Base-by-base conservation (phyloP, 257 asterid species). In the Solanum rostratum region DNA sequence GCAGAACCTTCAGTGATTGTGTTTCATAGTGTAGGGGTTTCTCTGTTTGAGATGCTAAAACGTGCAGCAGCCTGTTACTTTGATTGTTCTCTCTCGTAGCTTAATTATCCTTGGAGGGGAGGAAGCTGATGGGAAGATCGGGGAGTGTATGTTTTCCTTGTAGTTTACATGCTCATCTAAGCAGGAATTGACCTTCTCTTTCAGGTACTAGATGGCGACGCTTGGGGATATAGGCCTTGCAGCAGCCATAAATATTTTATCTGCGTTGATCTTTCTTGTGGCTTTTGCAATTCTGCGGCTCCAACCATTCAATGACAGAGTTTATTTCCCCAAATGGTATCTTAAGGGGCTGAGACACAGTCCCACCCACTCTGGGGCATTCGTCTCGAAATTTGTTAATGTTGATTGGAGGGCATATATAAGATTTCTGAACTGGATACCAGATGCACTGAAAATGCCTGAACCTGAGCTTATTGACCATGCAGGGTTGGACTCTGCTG, bases 241-340 rank as follows among this genome's bases (percentile, higher is more conserved):
- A n/a, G 99, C 99, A 27, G 98, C 94, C 24, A 84, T 97, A 52
- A 97, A 97, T 88, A 92, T 94, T 63, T 83, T 95, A 46, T 86
- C 87, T 86, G 97, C 98, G 15, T 66, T 95, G 49, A 86, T 92
- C 69, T 97, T 97, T 88, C 88, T 97, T 18, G 83, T 97, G 19
- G 94, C 95, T 37, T 97, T 97, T 86, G 98, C 96, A 30, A 79
- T 97, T 30, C 84, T 97, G 59, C 92, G 99, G 81, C 98, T 95
- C 85, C 99, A 97, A 90, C 99, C 99, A 1, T 87, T 95, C 84
- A 97, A 97, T 29, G 99, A 97, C 79, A 89, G 99, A 78, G 99
- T 97, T 11, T 97, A 97, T 87, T 97, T 95, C 85, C 99, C 99
- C 4, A 97, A 95, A 88, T 97, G 99, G 99, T 97, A 97, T 84